phyloP scores from a whole-genome alignment of 1,139 yeast species.

The Taphrina flavorubra region DNA sequence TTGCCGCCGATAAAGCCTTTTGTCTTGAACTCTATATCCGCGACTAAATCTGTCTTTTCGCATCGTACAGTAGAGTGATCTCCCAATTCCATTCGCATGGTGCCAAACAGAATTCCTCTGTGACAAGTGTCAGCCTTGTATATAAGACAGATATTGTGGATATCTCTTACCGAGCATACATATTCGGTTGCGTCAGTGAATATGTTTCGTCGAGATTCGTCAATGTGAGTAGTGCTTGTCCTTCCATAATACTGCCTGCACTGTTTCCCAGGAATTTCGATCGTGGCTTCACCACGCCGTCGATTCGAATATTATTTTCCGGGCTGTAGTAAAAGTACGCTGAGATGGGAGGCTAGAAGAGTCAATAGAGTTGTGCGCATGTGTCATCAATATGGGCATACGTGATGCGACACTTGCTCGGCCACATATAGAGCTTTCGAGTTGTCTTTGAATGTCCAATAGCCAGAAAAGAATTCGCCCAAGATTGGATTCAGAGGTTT shows the following conservation, averaged over 20 bases:
- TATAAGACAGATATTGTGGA: constrained; percentile 49
- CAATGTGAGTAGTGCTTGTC: constrained; percentile 74
- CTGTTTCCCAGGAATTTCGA: constrained; percentile 87
- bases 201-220: constrained; percentile 68
- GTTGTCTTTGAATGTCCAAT: constrained; percentile 83
- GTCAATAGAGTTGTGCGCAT: background rate
- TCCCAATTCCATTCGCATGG: constrained; percentile 85
- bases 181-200: constrained; percentile 87
- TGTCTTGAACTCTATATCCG: constrained; percentile 90
- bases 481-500: constrained; percentile 93
- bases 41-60: constrained; percentile 63
- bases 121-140: background rate
- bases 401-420: constrained; percentile 93
- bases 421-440: constrained; percentile 65
- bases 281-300: constrained; percentile 85
- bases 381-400: constrained; percentile 56
- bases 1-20: constrained; percentile 93
- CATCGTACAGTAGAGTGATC: constrained; percentile 83
- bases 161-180: constrained; percentile 74
- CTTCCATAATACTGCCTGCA: constrained; percentile 97
- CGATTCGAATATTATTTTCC: constrained; percentile 77
- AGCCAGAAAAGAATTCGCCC: constrained; percentile 87
- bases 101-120: constrained; percentile 72
- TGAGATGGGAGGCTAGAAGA: constrained; percentile 66
- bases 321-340: constrained; percentile 90